phyloP scores from a whole-genome alignment of 2,329 filamentous ascomycete genomes.

The Diaporthe nobilis region DNA sequence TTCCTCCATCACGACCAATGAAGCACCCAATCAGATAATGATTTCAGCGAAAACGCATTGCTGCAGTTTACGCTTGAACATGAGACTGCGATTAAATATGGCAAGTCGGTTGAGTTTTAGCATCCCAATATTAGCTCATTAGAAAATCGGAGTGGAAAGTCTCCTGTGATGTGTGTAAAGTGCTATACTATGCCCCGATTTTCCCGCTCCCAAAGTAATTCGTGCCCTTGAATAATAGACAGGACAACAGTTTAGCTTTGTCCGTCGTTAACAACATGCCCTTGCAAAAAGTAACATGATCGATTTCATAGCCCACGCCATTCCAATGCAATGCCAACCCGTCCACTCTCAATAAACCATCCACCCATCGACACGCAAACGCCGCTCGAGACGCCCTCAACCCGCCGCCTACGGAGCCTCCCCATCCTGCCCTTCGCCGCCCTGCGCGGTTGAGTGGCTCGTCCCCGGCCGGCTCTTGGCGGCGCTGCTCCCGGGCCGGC shows the following conservation, averaged over 20 bases:
- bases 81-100: no score
- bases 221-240: neutral
- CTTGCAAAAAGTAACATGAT: neutral
- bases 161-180: neutral
- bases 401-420: conserved; percentile 1
- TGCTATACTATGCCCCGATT: conserved; percentile 14
- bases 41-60: neutral
- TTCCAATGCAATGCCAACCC: conserved; percentile 4
- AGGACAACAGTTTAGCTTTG: neutral
- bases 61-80: neutral
- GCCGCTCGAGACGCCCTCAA: neutral
- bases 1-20: neutral
- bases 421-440: conserved; percentile 9
- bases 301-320: conserved; percentile 2
- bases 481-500: conserved; percentile 57
- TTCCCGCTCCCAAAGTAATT: neutral
- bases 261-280: neutral
- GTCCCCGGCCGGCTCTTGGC: conserved; percentile 42
- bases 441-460: conserved; percentile 38
- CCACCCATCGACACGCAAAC: neutral
- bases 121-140: conserved; percentile 18
- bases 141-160: conserved; percentile 1
- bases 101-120: neutral
- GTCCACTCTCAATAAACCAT: neutral
- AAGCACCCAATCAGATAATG: neutral